These are phyloP conservation scores for Fusarium siculi DNA, from an alignment of 2,329 filamentous ascomycete genomes.

Conservation along the genomic window DNA sequence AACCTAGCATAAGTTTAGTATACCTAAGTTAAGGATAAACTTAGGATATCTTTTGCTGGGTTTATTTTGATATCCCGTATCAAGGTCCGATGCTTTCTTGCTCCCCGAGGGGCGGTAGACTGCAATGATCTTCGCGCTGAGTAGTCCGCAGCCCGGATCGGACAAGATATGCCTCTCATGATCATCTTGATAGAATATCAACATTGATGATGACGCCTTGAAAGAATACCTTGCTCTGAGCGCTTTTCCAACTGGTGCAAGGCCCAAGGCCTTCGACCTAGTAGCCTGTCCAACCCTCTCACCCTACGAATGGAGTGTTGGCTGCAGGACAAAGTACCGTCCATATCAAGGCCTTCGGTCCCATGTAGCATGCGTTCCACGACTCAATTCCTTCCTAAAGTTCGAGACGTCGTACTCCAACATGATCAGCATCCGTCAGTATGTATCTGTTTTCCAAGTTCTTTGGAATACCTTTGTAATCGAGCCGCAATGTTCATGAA, in stretches of 20 bases:
- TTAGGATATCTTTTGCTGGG: too few species aligned
- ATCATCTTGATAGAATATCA: not conserved
- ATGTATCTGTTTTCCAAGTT: rapidly evolving
- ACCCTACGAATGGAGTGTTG: not conserved
- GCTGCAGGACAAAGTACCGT: not conserved
- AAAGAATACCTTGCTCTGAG: conserved; percentile 59
- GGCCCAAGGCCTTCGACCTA: too few species aligned
- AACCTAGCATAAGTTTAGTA: too few species aligned
- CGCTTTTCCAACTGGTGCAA: too few species aligned
- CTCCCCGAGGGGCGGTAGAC: too few species aligned
- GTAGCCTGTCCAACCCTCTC: too few species aligned
- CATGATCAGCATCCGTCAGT: rapidly evolving
- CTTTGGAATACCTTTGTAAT: not conserved
- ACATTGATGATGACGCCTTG: not conserved
- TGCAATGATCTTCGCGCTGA: too few species aligned
- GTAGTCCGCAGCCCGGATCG: not conserved
- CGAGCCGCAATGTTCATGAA: not conserved
- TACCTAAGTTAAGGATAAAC: too few species aligned
- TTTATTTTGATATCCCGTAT: too few species aligned
- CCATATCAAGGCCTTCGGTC: not conserved
- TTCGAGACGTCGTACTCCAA: rapidly evolving
- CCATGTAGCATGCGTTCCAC: not conserved
- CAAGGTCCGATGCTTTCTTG: too few species aligned
- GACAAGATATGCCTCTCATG: not conserved
- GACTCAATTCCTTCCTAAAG: not conserved